Percentiles rank a stretch among this genome's conserved stretches.
phyloP scores from a whole-genome alignment of 257 asterid species.

The Anisodus acutangulus region DNA sequence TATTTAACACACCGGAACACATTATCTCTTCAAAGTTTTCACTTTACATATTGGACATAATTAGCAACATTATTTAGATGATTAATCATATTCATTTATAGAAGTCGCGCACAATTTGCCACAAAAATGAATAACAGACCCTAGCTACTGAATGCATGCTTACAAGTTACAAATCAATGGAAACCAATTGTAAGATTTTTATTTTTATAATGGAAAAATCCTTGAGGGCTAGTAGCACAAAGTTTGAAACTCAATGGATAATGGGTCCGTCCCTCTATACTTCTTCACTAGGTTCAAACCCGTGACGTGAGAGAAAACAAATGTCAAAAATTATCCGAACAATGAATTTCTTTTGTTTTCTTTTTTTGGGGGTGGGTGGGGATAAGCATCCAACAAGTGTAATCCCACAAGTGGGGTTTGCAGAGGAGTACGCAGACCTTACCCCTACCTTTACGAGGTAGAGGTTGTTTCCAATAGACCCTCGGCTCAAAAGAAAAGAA shows the following conservation, averaged over 20 bases:
- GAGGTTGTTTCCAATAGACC: no score
- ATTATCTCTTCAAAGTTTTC: background rate
- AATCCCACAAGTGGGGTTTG: no score
- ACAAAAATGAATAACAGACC: background rate
- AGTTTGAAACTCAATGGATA: background rate
- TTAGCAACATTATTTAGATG: constrained; percentile 8
- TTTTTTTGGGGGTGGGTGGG: background rate
- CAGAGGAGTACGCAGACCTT: no score
- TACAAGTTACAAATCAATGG: background rate
- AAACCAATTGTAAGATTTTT: background rate
- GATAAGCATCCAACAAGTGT: no score
- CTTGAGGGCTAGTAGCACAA: background rate
- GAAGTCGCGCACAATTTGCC: background rate
- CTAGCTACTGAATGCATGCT: constrained; percentile 11
- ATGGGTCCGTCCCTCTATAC: background rate
- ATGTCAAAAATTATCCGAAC: background rate
- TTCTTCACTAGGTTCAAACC: background rate
- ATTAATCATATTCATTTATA: constrained; percentile 19
- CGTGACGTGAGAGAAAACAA: background rate
- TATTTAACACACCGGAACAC: background rate
- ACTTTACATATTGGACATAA: background rate
- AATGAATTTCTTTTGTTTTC: background rate
- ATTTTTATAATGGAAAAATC: background rate
- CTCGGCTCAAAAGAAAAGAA: no score
- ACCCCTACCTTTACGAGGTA: no score